phyloP scores from a whole-genome alignment of 2,329 filamentous ascomycete genomes.

The Pseudocercospora eumusae region DNA sequence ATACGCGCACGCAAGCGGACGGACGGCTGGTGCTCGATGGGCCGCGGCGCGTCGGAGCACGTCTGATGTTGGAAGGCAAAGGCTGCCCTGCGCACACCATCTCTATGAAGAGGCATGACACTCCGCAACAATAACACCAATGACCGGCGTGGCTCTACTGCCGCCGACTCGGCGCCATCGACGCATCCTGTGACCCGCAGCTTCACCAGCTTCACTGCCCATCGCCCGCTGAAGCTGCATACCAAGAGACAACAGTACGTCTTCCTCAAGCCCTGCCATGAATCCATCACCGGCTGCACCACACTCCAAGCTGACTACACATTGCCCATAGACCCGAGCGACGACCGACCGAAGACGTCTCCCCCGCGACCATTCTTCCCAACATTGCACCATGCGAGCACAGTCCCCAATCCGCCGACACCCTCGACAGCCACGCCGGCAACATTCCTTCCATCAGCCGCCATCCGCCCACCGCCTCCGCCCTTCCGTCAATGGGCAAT shows the following conservation, averaged over 20 bases:
- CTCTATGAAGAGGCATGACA: conserved; percentile 18
- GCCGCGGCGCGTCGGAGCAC: neutral
- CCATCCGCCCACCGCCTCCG: conserved; percentile 57
- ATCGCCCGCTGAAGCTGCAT: conserved; percentile 35
- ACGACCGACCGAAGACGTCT: conserved; percentile 47
- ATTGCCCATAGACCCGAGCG: conserved; percentile 43
- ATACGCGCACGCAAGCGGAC: conserved; percentile 1
- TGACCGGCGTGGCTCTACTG: conserved; percentile 65
- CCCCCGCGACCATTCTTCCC: conserved; percentile 41
- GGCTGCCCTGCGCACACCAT: neutral
- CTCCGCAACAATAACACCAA: conserved; percentile 36
- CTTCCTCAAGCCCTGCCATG: neutral
- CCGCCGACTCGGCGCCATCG: conserved; percentile 67
- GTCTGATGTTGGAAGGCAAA: neutral
- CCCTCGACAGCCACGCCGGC: conserved; percentile 50
- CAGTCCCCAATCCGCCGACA: conserved; percentile 14
- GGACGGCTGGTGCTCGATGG: neutral
- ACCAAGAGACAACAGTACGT: conserved; percentile 45
- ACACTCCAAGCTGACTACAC: conserved; percentile 34
- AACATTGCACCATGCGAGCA: conserved; percentile 56
- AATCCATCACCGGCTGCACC: too few relatives aligned
- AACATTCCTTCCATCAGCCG: conserved; percentile 46
- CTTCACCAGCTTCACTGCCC: conserved; percentile 26
- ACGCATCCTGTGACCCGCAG: conserved; percentile 63
- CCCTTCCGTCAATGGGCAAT: conserved; percentile 51